Base-by-base conservation (phyloP, 78 protist genomes). In the Diacronema lutheri region DNA sequence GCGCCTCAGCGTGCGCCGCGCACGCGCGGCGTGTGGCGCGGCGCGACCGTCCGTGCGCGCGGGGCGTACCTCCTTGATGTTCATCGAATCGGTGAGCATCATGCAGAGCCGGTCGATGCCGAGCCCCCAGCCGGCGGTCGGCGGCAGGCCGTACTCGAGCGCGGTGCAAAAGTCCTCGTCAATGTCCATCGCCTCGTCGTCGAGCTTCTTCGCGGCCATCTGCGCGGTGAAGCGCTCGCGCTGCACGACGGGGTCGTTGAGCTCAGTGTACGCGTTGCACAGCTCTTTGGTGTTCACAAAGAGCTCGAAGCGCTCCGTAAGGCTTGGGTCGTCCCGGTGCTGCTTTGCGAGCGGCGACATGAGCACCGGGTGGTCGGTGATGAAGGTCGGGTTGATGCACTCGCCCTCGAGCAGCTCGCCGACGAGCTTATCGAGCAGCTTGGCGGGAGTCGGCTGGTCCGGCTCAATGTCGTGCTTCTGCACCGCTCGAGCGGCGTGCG, bases 261-360 rank as follows among this genome's bases (percentile, higher is more conserved):
- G 90, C 97, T 99, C 99, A 0, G 99, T 97, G 99, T 98, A 98
- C 21, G 99, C 99, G 86, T 98, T 99, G 92, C 95, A 89, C 57
- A 97, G 56, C 91, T 99, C 99, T 83, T 91, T 80, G 66, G 84
- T 58, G 62, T 72, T 68, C 38, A 95, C 93, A 77, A 99, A 97
- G 72, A 96, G 92, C 94, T 99, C 99, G 85, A 99, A 99, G 40
- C 99, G 91, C 93, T 98, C 99, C 16, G 99, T 98, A 60, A 60
- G 60, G 73, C 33, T 6, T 40, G 26, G 29, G 65, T 6, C 5
- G 65, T 50, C 60, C 26, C 86, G 71, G 64, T 92, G 95, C 46
- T 90, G 89, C 95, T 99, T 99, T 58, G 99, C 99, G 29, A 99
- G 96, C 20, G 99, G 99, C 38, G 94, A 81, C 99, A 98, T 98